A percentile compares a stretch with the other conserved stretches of the same genome.
Conservation (phyloP, 2,329 filamentous ascomycete genomes). For the Penicillium capsulatum region DNA sequence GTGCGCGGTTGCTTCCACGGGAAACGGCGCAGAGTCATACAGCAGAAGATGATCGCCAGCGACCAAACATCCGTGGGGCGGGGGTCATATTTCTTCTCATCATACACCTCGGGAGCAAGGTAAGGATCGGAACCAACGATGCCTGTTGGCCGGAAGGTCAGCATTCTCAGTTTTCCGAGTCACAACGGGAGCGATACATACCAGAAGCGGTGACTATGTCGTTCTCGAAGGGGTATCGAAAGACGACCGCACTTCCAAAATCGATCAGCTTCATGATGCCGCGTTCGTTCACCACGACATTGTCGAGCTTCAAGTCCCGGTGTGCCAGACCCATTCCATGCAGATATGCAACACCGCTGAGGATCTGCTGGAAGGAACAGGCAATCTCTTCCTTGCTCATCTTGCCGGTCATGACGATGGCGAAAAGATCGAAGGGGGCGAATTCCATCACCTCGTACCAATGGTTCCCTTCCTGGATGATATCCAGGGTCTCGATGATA, state of each 20-base stretch:
- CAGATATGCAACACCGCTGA: constrained; percentile 89
- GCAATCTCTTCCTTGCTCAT: constrained; percentile 89
- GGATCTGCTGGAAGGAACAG: constrained; percentile 88
- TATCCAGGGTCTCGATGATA: constrained; percentile 96
- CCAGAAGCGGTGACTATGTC: constrained; percentile 76
- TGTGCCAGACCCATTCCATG: constrained; percentile 94
- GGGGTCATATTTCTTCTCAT: constrained; percentile 87
- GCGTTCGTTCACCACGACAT: constrained; percentile 91
- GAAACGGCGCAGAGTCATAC: constrained; percentile 92
- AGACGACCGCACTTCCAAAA: constrained; percentile 95
- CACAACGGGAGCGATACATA: too few species aligned
- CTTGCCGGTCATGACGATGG: constrained; percentile 97
- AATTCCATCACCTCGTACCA: constrained; percentile 99
- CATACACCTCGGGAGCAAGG: constrained; percentile 93
- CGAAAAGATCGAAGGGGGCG: constrained; percentile 91
- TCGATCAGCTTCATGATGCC: constrained; percentile 99
- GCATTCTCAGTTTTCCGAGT: background rate
- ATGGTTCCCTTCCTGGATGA: constrained; percentile 85
- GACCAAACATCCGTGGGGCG: constrained; percentile 97
- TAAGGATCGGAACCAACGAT: constrained; percentile 91
- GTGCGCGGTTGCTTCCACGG: constrained; percentile 94
- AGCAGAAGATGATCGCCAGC: constrained; percentile 96
- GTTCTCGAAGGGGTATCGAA: constrained; percentile 94
- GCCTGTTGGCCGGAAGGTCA: constrained; percentile 44
- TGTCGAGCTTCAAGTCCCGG: constrained; percentile 92